A percentile compares a stretch with the other conserved stretches of the same genome.
Evolutionary conservation across 257 asterid genomes (phyloP).

Genomic region (Vinca minor): DNA sequence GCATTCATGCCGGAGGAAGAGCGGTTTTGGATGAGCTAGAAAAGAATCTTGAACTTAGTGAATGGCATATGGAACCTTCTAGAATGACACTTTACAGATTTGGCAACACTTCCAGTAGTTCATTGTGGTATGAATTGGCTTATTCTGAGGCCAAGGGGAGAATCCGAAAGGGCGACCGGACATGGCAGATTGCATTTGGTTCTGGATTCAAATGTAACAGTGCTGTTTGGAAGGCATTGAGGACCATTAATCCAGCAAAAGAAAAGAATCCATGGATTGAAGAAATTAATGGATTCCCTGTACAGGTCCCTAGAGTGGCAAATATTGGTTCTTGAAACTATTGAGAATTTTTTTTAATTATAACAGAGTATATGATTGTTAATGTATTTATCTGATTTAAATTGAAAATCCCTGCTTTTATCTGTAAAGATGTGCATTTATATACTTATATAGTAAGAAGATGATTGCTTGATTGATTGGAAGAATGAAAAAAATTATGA

Average conservation of each 20-base stretch:
- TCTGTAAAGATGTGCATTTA: not conserved
- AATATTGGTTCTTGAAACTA: slow-evolving; percentile 2
- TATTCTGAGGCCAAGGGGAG: slow-evolving; percentile 34
- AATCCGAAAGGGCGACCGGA: slow-evolving; percentile 23
- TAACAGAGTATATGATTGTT: no score
- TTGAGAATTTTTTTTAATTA: no score
- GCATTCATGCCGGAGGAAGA: slow-evolving; percentile 34
- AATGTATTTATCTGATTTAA: no score
- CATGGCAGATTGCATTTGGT: slow-evolving; percentile 34
- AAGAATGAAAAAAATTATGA: no score
- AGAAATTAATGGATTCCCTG: slow-evolving; percentile 27
- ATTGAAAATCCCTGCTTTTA: not conserved
- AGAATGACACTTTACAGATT: slow-evolving; percentile 35
- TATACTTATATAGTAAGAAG: not conserved
- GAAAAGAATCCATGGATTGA: slow-evolving; percentile 30
- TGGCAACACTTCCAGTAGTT: slow-evolving; percentile 37
- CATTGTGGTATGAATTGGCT: slow-evolving; percentile 33
- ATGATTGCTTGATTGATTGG: no score
- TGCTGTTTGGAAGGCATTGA: slow-evolving; percentile 32
- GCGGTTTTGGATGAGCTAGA: slow-evolving; percentile 24
- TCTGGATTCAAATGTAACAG: slow-evolving; percentile 36
- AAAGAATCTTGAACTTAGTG: slow-evolving; percentile 16
- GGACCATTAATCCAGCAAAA: slow-evolving; percentile 19
- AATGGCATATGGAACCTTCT: slow-evolving; percentile 36
- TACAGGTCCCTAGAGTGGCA: slow-evolving; percentile 19